Conservation (phyloP, 306 rosid species). For the Gleditsia sinensis region DNA sequence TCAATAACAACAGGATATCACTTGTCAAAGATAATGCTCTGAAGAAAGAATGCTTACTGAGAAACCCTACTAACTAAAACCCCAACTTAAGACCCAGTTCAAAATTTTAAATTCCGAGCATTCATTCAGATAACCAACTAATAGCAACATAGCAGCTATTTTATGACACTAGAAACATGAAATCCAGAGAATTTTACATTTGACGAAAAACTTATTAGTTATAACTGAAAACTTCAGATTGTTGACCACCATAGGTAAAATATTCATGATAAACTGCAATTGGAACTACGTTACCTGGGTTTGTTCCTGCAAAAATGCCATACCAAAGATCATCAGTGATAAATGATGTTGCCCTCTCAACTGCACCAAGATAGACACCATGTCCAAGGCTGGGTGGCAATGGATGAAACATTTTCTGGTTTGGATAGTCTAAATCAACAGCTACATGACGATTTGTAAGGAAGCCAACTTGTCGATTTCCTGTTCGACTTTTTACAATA, state of each 20-base stretch:
- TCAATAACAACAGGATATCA: background rate
- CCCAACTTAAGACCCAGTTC: conserved; percentile 14
- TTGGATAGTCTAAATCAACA: conserved; percentile 96
- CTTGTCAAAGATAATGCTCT: conserved; percentile 3
- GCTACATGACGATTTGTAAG: conserved; percentile 99
- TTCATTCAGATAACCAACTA: conserved; percentile 12
- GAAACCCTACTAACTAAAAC: background rate
- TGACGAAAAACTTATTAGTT: conserved; percentile 7
- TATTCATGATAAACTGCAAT: conserved; percentile 24
- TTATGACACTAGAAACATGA: background rate
- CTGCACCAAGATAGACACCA: conserved; percentile 98
- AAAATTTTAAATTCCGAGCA: background rate
- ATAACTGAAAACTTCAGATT: background rate
- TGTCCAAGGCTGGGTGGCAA: conserved; percentile 99
- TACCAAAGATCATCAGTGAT: conserved; percentile 98
- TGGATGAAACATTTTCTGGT: conserved; percentile 99
- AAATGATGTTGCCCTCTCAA: conserved; percentile 98
- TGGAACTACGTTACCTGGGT: conserved; percentile 75
- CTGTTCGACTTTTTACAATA: conserved; percentile 92
- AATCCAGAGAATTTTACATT: conserved; percentile 14
- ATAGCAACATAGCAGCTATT: conserved; percentile 9
- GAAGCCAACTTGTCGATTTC: conserved; percentile 86
- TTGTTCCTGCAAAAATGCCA: conserved; percentile 97
- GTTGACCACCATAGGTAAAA: conserved; percentile 18
- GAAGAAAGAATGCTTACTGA: conserved; percentile 1